phyloP scores from a whole-genome alignment of 192 early-diverging fungal species.

The Coemansia sp. region DNA sequence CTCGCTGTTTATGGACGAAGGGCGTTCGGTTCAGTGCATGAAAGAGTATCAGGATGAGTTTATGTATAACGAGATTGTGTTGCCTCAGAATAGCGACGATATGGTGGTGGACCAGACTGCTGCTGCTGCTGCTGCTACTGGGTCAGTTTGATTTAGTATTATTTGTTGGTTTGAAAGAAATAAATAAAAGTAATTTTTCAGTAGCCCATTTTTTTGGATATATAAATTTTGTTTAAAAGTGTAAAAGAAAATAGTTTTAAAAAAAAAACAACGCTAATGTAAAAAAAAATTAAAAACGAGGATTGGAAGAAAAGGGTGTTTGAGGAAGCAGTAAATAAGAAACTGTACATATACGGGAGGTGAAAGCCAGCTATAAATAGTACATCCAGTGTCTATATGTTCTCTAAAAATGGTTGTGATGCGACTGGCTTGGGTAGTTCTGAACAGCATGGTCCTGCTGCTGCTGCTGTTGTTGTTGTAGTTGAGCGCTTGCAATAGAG shows the following conservation, averaged over 20 bases:
- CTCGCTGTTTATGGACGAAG: constrained; percentile 93
- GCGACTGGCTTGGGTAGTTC: constrained; percentile 12
- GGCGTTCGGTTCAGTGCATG: constrained; percentile 92
- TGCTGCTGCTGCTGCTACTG: not conserved
- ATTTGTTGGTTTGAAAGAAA: not conserved
- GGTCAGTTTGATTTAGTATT: not conserved
- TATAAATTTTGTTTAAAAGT: constrained; percentile 8
- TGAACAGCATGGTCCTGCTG: not conserved
- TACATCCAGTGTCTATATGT: not conserved
- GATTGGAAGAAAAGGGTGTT: not conserved
- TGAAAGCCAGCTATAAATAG: not conserved
- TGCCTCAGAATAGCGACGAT: constrained; percentile 11
- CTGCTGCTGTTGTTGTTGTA: constrained; percentile 5
- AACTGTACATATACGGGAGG: not conserved
- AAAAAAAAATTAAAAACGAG: not conserved
- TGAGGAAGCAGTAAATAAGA: not conserved
- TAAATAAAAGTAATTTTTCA: not conserved
- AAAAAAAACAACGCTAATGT: not conserved
- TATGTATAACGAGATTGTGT: constrained; percentile 73
- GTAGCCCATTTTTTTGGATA: not conserved
- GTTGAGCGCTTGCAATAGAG: not conserved
- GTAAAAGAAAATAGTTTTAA: not conserved
- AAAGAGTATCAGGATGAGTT: constrained; percentile 94
- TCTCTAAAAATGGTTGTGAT: not conserved
- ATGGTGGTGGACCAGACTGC: constrained; percentile 40